phyloP scores from a whole-genome alignment of 345 rosid genomes.

The Moringa oleifera region DNA sequence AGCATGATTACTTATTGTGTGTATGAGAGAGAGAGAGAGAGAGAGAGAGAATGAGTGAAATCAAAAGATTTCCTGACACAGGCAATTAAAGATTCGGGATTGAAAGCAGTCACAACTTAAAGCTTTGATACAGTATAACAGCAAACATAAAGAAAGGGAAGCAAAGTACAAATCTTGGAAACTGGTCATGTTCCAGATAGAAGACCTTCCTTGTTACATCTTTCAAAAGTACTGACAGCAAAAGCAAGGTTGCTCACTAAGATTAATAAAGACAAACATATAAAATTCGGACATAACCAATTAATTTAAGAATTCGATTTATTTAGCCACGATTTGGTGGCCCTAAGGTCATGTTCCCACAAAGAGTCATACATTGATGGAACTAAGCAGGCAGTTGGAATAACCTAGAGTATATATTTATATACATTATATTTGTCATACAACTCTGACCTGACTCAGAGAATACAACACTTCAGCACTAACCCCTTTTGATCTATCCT shows the following conservation, averaged over 20 bases:
- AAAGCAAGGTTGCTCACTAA: neutral
- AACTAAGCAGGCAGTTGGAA: slow-evolving; percentile 23
- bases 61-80: no score
- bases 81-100: no score
- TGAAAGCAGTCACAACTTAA: no score
- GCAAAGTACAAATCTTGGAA: neutral
- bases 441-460: slow-evolving; percentile 31
- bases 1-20: no score
- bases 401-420: slow-evolving; percentile 19
- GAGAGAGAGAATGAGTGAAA: no score
- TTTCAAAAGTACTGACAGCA: neutral
- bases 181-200: neutral
- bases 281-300: slow-evolving; percentile 4
- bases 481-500: slow-evolving; percentile 82
- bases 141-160: neutral
- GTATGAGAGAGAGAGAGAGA: no score
- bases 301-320: slow-evolving; percentile 18
- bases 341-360: slow-evolving; percentile 19
- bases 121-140: neutral
- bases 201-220: neutral
- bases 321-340: slow-evolving; percentile 31
- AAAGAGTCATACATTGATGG: slow-evolving; percentile 12
- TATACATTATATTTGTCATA: slow-evolving; percentile 29
- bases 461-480: slow-evolving; percentile 67
- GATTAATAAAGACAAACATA: neutral